phyloP scores from a whole-genome alignment of 768 basidiomycete species.

The Symmetrospora coprosmae region DNA sequence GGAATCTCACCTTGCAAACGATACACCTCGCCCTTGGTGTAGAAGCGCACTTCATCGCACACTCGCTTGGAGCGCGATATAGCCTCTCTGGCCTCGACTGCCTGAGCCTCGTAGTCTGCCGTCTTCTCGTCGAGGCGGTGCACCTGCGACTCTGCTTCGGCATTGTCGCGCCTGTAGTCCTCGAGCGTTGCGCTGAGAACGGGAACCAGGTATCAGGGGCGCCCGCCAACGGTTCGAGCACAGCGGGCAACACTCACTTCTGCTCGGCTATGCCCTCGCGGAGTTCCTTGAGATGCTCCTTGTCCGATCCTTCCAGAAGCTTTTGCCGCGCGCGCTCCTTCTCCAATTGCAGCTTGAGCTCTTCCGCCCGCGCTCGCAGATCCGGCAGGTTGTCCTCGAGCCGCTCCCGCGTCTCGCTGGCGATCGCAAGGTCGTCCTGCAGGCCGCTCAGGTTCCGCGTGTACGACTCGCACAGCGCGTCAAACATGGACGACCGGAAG shows the following conservation, averaged over 20 bases:
- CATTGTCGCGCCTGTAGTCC: constrained; percentile 16
- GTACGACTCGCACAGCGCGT: constrained; percentile 24
- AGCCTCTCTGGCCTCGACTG: neutral
- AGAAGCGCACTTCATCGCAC: constrained; percentile 19
- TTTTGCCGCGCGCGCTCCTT: constrained; percentile 26
- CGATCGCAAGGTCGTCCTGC: constrained; percentile 21
- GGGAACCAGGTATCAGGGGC: too few relatives aligned
- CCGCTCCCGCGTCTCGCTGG: constrained; percentile 4
- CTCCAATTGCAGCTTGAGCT: constrained; percentile 24
- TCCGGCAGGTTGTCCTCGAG: constrained; percentile 19
- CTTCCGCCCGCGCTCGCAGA: constrained; percentile 24
- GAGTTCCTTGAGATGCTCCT: constrained; percentile 24
- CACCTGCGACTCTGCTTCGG: constrained; percentile 14
- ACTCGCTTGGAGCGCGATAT: constrained; percentile 10
- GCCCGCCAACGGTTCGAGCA: too few relatives aligned
- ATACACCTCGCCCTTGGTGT: constrained; percentile 28
- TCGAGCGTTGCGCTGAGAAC: constrained; percentile 18
- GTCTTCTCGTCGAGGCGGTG: constrained; percentile 20
- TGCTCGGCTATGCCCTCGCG: constrained; percentile 31
- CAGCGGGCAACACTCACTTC: constrained; percentile 17
- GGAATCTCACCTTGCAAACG: constrained; percentile 26
- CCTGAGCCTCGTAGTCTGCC: constrained; percentile 22
- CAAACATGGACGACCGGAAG: constrained; percentile 21
- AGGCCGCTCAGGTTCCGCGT: constrained; percentile 25
- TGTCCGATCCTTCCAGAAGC: constrained; percentile 28